phyloP scores from a whole-genome alignment of 1,139 yeast genomes.

The Meyerozyma athensensis region DNA sequence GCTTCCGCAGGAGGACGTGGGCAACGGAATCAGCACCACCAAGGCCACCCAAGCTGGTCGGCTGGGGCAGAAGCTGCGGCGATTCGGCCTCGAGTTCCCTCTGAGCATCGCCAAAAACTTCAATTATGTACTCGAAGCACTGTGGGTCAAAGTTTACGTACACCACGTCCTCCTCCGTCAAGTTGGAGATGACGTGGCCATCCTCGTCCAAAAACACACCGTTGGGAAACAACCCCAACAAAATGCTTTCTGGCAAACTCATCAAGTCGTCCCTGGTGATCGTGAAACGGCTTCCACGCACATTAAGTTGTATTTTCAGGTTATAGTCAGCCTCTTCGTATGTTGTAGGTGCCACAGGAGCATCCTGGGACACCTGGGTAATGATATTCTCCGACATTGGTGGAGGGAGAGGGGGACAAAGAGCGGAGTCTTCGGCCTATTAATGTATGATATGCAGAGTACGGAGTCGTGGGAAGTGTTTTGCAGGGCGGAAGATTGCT shows the following conservation, averaged over 20 bases:
- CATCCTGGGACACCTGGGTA: slow-evolving; percentile 59
- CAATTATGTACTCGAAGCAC: slow-evolving; percentile 79
- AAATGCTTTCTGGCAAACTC: slow-evolving; percentile 85
- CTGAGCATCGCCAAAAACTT: slow-evolving; percentile 51
- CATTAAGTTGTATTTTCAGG: slow-evolving; percentile 60
- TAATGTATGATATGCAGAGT: not conserved
- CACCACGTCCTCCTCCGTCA: slow-evolving; percentile 73
- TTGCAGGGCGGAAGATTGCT: too few relatives aligned
- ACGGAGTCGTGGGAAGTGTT: not conserved
- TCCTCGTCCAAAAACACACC: slow-evolving; percentile 77
- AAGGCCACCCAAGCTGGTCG: not conserved
- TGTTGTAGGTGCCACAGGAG: slow-evolving; percentile 14
- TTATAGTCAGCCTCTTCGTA: slow-evolving; percentile 47
- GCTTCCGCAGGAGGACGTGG: slow-evolving; percentile 67
- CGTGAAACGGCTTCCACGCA: slow-evolving; percentile 59
- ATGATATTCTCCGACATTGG: slow-evolving; percentile 44
- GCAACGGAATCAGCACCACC: slow-evolving; percentile 14
- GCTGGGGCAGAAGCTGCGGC: slow-evolving; percentile 11
- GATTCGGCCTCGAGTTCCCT: slow-evolving; percentile 24
- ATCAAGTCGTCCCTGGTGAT: slow-evolving; percentile 85
- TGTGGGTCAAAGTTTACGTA: slow-evolving; percentile 81
- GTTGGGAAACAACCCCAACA: slow-evolving; percentile 82
- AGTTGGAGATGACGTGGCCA: slow-evolving; percentile 71
- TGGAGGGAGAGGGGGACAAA: not conserved
- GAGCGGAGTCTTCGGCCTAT: not conserved